Percentiles rank a stretch among this genome's conserved stretches.
Evolutionary conservation across 164 flowering plant species (phyloP).

Genomic region (Malania oleifera): DNA sequence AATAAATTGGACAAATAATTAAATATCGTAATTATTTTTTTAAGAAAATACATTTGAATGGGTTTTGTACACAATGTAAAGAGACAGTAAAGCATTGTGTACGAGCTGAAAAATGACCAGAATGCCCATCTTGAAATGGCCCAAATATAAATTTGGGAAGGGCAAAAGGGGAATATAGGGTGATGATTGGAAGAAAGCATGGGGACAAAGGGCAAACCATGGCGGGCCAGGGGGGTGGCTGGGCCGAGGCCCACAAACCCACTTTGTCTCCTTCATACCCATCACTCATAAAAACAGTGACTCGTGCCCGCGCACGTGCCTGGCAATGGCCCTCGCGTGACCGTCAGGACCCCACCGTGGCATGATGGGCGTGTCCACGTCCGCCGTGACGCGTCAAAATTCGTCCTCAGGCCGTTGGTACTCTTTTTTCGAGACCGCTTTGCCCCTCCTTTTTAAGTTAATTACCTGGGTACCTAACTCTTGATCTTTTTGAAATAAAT

Average conservation of each 20-base stretch:
- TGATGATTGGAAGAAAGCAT: background rate
- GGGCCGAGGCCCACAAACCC: background rate
- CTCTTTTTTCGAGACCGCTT: background rate
- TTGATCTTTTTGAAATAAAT: too few species aligned
- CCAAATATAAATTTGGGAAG: too few species aligned
- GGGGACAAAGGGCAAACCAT: background rate
- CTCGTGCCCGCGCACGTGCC: background rate
- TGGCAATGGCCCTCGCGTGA: background rate
- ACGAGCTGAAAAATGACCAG: too few species aligned
- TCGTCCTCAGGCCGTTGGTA: constrained; percentile 1
- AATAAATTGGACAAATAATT: too few species aligned
- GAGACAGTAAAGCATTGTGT: too few species aligned
- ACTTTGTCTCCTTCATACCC: constrained; percentile 16
- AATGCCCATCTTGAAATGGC: too few species aligned
- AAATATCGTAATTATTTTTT: too few species aligned
- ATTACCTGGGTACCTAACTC: too few species aligned
- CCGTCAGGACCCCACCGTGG: background rate
- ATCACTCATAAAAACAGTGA: constrained; percentile 1
- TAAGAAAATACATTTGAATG: too few species aligned
- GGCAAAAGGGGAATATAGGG: too few species aligned
- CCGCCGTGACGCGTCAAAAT: background rate
- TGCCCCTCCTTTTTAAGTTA: background rate
- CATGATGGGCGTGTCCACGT: constrained; percentile 8
- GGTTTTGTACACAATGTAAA: too few species aligned
- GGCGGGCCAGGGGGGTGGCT: too few species aligned